phyloP scores from a whole-genome alignment of 2,329 filamentous ascomycete genomes.

The Aurifilum marmelostoma region DNA sequence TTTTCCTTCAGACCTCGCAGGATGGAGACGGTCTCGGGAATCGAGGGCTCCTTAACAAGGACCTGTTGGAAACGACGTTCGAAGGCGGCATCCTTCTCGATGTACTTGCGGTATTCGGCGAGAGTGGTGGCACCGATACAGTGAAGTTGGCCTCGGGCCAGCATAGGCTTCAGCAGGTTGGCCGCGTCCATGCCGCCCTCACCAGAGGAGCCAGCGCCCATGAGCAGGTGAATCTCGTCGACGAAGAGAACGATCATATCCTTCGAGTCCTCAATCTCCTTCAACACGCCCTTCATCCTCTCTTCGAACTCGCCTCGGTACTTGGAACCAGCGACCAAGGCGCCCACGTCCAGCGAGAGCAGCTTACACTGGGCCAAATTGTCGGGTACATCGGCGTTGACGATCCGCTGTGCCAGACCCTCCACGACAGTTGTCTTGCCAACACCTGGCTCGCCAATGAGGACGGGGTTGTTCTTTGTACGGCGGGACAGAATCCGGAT shows the following conservation, averaged over 20 bases:
- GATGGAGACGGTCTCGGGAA: conserved; percentile 92
- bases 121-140: conserved; percentile 97
- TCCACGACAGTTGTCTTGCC: conserved; percentile 98
- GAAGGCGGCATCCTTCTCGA: conserved; percentile 97
- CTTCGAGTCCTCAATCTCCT: conserved; percentile 92
- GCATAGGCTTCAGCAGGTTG: conserved; percentile 97
- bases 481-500: conserved; percentile 88
- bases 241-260: conserved; percentile 98
- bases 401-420: conserved; percentile 91
- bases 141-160: conserved; percentile 93
- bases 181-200: conserved; percentile 99
- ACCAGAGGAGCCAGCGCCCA: conserved; percentile 93
- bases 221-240: conserved; percentile 97
- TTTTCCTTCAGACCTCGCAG: conserved; percentile 97
- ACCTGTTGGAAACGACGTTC: conserved; percentile 99
- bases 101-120: conserved; percentile 96
- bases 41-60: conserved; percentile 88
- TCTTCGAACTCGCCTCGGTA: conserved; percentile 99
- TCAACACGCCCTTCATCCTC: conserved; percentile 97
- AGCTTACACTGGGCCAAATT: conserved; percentile 93
- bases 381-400: conserved; percentile 94
- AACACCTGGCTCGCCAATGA: conserved; percentile 97
- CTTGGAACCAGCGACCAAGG: conserved; percentile 95
- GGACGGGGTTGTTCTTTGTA: conserved; percentile 98
- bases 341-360: conserved; percentile 92